Conservation (phyloP, 306 rosid genomes). For the Cajanus cajan region DNA sequence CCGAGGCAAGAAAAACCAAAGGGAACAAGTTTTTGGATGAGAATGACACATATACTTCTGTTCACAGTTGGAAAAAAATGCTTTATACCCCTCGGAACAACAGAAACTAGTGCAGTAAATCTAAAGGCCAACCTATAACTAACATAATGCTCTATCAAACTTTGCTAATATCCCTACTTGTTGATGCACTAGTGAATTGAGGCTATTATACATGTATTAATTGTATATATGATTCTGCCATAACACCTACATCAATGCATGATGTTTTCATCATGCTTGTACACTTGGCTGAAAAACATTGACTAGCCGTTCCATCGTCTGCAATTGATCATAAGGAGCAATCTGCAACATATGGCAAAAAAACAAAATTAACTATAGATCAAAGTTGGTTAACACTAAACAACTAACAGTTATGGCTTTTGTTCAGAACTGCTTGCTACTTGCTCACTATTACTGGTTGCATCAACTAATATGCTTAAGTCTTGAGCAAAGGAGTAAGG, state of each 20-base stretch:
- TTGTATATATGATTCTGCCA: not conserved
- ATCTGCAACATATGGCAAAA: slow-evolving; percentile 55
- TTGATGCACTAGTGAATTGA: slow-evolving; percentile 11
- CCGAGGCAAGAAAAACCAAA: not conserved
- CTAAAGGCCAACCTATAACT: slow-evolving; percentile 11
- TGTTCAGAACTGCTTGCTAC: not conserved
- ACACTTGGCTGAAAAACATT: slow-evolving; percentile 48
- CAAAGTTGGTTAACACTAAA: not conserved
- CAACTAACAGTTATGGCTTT: not conserved
- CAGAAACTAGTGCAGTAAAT: not conserved
- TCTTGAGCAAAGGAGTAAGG: not conserved
- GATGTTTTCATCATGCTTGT: slow-evolving; percentile 43
- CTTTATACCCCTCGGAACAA: slow-evolving; percentile 21
- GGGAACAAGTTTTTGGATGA: not conserved
- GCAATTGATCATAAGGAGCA: slow-evolving; percentile 93
- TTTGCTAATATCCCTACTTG: slow-evolving; percentile 19
- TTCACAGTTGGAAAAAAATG: not conserved
- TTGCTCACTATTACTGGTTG: not conserved
- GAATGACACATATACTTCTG: not conserved
- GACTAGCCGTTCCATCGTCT: slow-evolving; percentile 81
- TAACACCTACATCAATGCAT: slow-evolving; percentile 24
- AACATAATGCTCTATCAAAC: slow-evolving; percentile 24
- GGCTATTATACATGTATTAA: not conserved
- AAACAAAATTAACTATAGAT: not conserved
- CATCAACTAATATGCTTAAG: not conserved